Conservation (phyloP, 495 filamentous ascomycete species). For the Tetracladium setigerum region DNA sequence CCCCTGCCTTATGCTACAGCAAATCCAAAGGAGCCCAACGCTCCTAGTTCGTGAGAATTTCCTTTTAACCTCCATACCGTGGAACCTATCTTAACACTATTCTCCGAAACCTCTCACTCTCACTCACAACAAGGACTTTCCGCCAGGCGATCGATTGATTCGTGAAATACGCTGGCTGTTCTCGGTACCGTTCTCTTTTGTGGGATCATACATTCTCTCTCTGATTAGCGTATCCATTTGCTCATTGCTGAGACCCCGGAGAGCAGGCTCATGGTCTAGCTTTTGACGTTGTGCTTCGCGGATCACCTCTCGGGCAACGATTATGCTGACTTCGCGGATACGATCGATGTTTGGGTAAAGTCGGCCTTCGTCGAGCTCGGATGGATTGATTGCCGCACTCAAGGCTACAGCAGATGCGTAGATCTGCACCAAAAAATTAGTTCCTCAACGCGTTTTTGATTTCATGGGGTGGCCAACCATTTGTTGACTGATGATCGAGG, state of each 20-base stretch:
- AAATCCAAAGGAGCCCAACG: too few relatives aligned
- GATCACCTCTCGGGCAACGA: slow-evolving; percentile 67
- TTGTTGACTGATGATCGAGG: slow-evolving; percentile 63
- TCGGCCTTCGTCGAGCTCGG: slow-evolving; percentile 54
- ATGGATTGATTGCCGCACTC: slow-evolving; percentile 49
- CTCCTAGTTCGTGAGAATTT: too few relatives aligned
- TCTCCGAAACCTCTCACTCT: too few relatives aligned
- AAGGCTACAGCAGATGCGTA: slow-evolving; percentile 68
- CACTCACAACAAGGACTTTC: too few relatives aligned
- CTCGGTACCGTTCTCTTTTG: not conserved
- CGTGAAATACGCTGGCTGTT: not conserved
- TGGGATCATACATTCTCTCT: slow-evolving; percentile 66
- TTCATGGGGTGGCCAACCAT: slow-evolving; percentile 41
- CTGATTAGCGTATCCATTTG: slow-evolving; percentile 64
- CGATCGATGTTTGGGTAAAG: slow-evolving; percentile 69
- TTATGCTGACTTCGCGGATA: slow-evolving; percentile 66
- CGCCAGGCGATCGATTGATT: too few relatives aligned
- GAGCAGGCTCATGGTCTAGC: slow-evolving; percentile 60
- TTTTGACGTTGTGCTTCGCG: slow-evolving; percentile 59
- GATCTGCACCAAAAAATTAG: slow-evolving; percentile 23
- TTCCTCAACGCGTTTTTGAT: not conserved
- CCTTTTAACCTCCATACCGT: too few relatives aligned
- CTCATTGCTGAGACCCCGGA: slow-evolving; percentile 52
- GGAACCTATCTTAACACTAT: too few relatives aligned
- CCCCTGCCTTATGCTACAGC: too few relatives aligned